A percentile compares a stretch with the other conserved stretches of the same genome.
Evolutionary conservation across 192 early-diverging fungal species (phyloP).

Genomic region (Backusella morwellensis): DNA sequence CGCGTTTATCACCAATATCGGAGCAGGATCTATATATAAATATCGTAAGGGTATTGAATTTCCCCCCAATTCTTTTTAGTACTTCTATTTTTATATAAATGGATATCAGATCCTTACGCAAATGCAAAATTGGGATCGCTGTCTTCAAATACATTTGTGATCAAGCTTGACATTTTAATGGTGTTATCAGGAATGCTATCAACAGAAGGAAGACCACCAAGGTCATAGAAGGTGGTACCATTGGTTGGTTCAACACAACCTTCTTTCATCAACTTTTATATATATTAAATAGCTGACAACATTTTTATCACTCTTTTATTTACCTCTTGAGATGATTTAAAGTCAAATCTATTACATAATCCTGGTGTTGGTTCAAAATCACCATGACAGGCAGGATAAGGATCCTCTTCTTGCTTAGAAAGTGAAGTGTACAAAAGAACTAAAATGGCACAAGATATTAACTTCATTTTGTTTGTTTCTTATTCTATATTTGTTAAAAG

Average conservation of each 20-base stretch:
- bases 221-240: constrained; percentile 24
- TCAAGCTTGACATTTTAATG: constrained; percentile 26
- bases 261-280: not conserved
- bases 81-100: not conserved
- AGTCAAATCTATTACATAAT: constrained; percentile 8
- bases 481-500: not conserved
- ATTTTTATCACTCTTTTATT: not conserved
- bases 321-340: constrained; percentile 1
- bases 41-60: not conserved
- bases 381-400: constrained; percentile 5
- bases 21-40: constrained; percentile 5
- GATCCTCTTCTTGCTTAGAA: not conserved
- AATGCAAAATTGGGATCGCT: constrained; percentile 26
- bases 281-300: not conserved
- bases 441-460: not conserved
- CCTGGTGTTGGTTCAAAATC: not conserved
- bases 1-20: constrained; percentile 23
- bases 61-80: not conserved
- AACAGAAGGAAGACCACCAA: constrained; percentile 14
- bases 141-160: constrained; percentile 35
- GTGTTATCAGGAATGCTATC: constrained; percentile 8
- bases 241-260: constrained; percentile 5
- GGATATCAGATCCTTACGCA: not conserved
- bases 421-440: not conserved
- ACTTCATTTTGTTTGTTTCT: not conserved